phyloP scores from a whole-genome alignment of 2,329 filamentous ascomycete species.

The Sporothrix schenckii region DNA sequence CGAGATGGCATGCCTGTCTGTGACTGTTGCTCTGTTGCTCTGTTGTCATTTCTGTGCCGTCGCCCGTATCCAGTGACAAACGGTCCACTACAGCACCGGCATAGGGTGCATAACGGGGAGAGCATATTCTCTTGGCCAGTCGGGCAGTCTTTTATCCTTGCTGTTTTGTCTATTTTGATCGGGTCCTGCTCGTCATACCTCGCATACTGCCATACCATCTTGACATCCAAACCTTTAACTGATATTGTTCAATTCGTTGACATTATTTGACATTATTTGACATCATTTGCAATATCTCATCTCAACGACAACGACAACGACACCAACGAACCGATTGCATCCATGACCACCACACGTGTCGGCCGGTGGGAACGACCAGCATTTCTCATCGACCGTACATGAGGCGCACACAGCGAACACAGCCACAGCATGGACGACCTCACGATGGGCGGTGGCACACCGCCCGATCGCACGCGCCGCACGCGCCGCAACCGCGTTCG shows the following conservation, averaged over 20 bases:
- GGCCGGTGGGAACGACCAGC: neutral
- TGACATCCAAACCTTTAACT: no score
- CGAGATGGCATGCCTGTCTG: no score
- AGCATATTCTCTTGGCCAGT: neutral
- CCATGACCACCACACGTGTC: neutral
- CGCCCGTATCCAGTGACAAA: neutral
- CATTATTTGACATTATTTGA: no score
- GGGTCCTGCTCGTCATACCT: neutral
- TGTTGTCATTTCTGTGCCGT: no score
- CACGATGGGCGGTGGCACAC: neutral
- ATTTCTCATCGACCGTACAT: neutral
- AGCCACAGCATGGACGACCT: neutral
- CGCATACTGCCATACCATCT: no score
- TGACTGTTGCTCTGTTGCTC: no score
- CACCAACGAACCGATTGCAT: neutral
- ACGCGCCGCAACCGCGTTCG: conserved; percentile 39
- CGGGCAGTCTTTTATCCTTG: neutral
- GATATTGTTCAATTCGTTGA: no score
- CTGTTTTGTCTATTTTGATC: neutral
- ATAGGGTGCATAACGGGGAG: no score
- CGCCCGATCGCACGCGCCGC: neutral
- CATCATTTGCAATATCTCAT: no score
- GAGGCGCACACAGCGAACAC: neutral
- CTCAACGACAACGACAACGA: no score
- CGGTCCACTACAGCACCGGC: neutral